These are phyloP conservation scores for Neltuma alba DNA, from an alignment of 306 rosid genomes.

Conservation along the genomic window DNA sequence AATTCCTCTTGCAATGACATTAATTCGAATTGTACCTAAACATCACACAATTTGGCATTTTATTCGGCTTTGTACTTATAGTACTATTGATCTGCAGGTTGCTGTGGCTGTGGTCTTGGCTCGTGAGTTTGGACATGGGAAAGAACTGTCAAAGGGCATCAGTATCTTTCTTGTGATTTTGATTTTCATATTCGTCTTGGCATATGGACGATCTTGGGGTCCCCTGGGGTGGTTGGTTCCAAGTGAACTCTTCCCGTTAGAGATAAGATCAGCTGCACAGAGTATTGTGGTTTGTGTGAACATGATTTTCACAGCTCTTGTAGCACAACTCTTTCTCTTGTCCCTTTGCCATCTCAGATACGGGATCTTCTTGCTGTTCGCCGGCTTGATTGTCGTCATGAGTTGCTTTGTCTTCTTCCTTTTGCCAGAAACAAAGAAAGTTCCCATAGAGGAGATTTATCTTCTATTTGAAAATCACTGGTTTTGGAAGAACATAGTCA, in stretches of 20 bases:
- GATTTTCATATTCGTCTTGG: slow-evolving; percentile 84
- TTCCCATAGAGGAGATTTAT: slow-evolving; percentile 91
- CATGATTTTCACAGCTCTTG: slow-evolving; percentile 86
- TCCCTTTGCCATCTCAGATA: slow-evolving; percentile 88
- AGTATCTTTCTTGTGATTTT: slow-evolving; percentile 72
- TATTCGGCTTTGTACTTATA: neutral
- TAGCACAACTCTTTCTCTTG: slow-evolving; percentile 81
- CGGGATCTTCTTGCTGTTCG: slow-evolving; percentile 88
- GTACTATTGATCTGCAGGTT: slow-evolving; percentile 49
- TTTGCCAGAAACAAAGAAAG: slow-evolving; percentile 92
- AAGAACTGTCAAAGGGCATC: slow-evolving; percentile 60
- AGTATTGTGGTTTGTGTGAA: slow-evolving; percentile 93
- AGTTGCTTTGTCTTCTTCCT: slow-evolving; percentile 77
- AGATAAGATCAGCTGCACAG: slow-evolving; percentile 94
- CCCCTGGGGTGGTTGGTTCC: slow-evolving; percentile 98
- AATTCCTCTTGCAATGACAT: slow-evolving; percentile 39
- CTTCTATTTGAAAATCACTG: slow-evolving; percentile 84
- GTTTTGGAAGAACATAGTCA: slow-evolving; percentile 77
- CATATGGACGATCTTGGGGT: slow-evolving; percentile 99
- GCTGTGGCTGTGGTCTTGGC: slow-evolving; percentile 70
- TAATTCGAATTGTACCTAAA: neutral
- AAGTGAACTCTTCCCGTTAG: slow-evolving; percentile 91
- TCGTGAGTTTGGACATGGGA: slow-evolving; percentile 67
- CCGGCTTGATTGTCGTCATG: slow-evolving; percentile 68
- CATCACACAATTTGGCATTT: neutral